Base-by-base conservation (phyloP, 2,329 filamentous ascomycete genomes). In the Karstenula rhodostoma region DNA sequence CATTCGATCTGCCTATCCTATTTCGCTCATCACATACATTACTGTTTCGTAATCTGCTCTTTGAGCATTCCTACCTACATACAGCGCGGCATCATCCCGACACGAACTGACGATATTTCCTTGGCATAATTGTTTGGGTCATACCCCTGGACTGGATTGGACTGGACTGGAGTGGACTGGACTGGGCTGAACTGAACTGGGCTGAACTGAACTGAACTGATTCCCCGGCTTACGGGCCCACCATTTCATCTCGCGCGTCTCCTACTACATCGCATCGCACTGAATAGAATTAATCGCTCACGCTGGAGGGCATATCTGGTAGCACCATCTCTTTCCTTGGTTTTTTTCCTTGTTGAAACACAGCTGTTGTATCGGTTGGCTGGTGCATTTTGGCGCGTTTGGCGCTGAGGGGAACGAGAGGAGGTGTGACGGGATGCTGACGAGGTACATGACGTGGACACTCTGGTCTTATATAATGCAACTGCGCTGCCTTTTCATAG, bases 251-350 rank as follows among this genome's bases (percentile, higher is more conserved):
- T n/a, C n/a, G 37, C 33, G 15, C 40, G 52, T n/a, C n/a, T n/a
- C n/a, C 29, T 32, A 2, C 12, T 32, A 10, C 44, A 23, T 37
- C 47, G 44, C 44, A 46, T 42, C 47, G 44, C 44, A 40, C 49
- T 51, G 15, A 52, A 61, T 71, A 72, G 70, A 76, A 57, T 57
- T 73, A 71, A 76, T 73, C 63, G 71, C 71, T 68, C 70, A 68
- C 64, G 71, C 67, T 66, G 37, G 58, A 60, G 62, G 63, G 58
- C 57, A 51, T 56, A 25, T 48, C 25, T 56, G 48, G 49, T 44
- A n/a, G 43, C 55, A 37, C 56, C 33, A 42, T 52, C 48, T 33
- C 22, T 49, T 35, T 55, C 37, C 22, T 55, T 56, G 32, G 40
- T 61, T 22, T 35, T 23, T 44, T 33, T 19, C 10, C 23, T 23